Evolutionary conservation across 2,329 filamentous ascomycete species (phyloP).

Genomic region (Botrytis deweyae): DNA sequence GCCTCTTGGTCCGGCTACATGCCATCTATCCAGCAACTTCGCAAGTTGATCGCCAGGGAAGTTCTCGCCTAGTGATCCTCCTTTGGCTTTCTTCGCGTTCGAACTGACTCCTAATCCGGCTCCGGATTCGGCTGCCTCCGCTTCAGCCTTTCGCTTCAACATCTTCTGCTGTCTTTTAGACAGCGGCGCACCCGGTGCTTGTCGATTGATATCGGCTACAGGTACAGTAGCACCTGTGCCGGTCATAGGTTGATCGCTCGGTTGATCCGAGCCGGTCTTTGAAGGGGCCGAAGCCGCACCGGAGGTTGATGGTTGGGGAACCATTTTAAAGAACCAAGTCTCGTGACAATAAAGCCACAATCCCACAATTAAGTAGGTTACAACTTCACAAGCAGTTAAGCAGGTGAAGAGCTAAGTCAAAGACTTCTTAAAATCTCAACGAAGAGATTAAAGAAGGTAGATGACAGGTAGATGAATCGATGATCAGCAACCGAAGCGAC

Average conservation of each 20-base stretch:
- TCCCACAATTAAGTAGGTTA: too few species aligned
- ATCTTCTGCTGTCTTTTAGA: background rate
- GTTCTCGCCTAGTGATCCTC: background rate
- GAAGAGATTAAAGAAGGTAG: too few species aligned
- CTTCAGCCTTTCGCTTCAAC: background rate
- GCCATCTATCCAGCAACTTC: background rate
- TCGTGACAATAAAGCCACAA: too few species aligned
- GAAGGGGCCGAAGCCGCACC: background rate
- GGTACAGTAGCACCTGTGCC: background rate
- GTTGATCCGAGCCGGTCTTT: background rate
- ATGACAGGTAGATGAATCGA: too few species aligned
- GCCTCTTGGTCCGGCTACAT: background rate
- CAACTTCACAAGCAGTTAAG: too few species aligned
- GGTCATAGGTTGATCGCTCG: too few species aligned
- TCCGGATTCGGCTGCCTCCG: background rate
- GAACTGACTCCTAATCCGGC: too few species aligned
- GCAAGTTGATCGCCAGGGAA: background rate
- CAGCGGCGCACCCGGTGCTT: background rate
- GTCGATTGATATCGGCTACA: background rate
- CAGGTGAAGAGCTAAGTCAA: too few species aligned
- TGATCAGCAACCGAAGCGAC: too few species aligned
- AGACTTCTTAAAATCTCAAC: too few species aligned
- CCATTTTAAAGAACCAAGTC: background rate
- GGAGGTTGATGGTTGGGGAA: background rate
- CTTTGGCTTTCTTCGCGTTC: background rate